Evolutionary conservation across 345 rosid species (phyloP), one percentile per base, ranked within the genome.

Genomic region (Bruguiera sexangula): DNA sequence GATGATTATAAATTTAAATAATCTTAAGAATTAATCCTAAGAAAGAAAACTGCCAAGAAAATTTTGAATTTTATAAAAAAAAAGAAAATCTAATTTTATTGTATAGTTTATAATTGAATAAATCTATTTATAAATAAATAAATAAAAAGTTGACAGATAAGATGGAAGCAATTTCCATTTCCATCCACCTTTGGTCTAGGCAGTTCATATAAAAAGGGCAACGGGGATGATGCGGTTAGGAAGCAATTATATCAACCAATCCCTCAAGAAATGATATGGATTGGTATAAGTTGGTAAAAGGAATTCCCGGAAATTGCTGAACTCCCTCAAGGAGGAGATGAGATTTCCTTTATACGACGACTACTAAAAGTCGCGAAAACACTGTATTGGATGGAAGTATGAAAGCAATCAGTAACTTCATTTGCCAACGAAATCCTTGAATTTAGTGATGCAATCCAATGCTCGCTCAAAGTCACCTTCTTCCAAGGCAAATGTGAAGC

Each of bases 401-500:
- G n/a, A 67, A 1, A 34, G 24, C 10, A 7, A 18, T 7, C 16
- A 21, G 21, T 60, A 5, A 19, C 6, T 26, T 79, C 62, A 83
- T 76, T 60, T 58, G 57, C 54, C 43, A 26, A 81, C 24, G 34
- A 76, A 71, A 68, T 69, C 86, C 69, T 83, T 77, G 52, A 94
- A 88, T 72, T 84, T 85, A 56, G 56, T 68, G 19, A 94, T 80
- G 75, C 88, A 87, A 63, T 78, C 80, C 85, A 94, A 71, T 65
- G 95, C 98, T 68, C 43, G 85, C 70, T 89, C 90, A 54, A 94
- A 91, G 64, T 89, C 89, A 20, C 72, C 69, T 22, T 85, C 95
- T 74, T 87, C 94, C 79, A 87, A 67, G 26, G 95, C 98, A 60
- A 87, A 36, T 0, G 91, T 75, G 80, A 94, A 91, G 79, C 98